Evolutionary conservation across 495 filamentous ascomycete genomes (phyloP), one percentile per base, ranked within the genome.

Genomic region (Achaetomiella virescens): DNA sequence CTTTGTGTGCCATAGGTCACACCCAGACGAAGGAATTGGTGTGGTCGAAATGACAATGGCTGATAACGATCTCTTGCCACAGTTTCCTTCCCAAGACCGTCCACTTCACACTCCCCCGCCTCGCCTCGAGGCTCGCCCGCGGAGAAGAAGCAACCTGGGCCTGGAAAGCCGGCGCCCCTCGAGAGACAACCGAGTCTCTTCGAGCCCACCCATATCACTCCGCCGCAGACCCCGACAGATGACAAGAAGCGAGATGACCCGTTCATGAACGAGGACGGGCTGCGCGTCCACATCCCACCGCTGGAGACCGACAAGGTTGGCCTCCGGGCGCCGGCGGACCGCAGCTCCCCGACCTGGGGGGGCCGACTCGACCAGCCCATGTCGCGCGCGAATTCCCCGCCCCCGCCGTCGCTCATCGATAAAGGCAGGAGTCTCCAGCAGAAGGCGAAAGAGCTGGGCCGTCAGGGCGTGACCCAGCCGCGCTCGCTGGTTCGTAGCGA

Each of bases 51-150:
- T 18, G 25, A n/a, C 42, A 38, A 38, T 20, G 14, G 35, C 24
- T 51, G 7, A 54, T 46, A 22, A 3, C 8, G 2, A 11, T 1
- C 35, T 0, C 20, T 6, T 21, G 1, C 0, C 12, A 50, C 61
- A 96, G 91, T 41, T 95, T 95, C 67, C 83, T 96, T 25, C 91
- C 91, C 6, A 88, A 95, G 65, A 97, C 91, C 2, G 76, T 96
- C 60, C 84, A 92, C 65, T 97, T 96, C 70, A 75, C 52, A 52
- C 76, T 70, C 35, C 78, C 69, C 11, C 55, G 70, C 68, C 54
- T 64, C 64, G 21, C 67, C 59, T 15, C 60, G 65, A 62, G 70
- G 64, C 47, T 44, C 66, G 47, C 48, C 53, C 54, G 52, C 67
- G 53, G 59, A 77, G 56, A 67, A 70, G 49, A 68, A 61, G 42